phyloP scores from a whole-genome alignment of 129 eudicot species.

The Smallanthus sonchifolius region DNA sequence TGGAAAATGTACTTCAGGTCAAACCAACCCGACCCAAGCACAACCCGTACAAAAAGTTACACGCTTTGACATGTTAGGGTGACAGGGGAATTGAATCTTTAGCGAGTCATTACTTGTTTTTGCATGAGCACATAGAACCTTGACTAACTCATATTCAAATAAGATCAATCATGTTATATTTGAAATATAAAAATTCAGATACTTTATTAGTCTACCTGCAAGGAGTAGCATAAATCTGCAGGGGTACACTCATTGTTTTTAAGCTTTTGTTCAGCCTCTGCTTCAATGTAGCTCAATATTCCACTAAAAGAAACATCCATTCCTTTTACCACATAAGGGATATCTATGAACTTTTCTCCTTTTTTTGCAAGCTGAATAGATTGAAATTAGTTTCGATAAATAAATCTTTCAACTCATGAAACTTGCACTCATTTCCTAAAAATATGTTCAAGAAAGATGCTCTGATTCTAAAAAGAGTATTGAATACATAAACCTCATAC shows the following conservation, averaged over 20 bases:
- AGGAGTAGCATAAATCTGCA: conserved; percentile 93
- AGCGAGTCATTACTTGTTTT: not conserved
- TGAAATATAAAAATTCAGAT: not conserved
- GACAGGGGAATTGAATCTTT: not conserved
- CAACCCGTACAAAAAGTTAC: not conserved
- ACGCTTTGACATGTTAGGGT: not conserved
- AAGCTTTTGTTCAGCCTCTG: conserved; percentile 81
- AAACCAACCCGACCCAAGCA: not conserved
- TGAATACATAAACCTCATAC: conserved; percentile 23
- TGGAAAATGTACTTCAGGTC: not conserved
- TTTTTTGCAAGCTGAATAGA: conserved; percentile 84
- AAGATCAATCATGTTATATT: not conserved
- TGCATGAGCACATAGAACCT: not conserved
- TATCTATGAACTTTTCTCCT: conserved; percentile 83
- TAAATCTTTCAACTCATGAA: not conserved
- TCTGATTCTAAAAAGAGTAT: not conserved
- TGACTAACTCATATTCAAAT: not conserved
- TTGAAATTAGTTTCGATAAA: not conserved
- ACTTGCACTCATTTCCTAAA: not conserved
- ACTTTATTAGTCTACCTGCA: conserved; percentile 53
- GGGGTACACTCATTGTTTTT: conserved; percentile 89
- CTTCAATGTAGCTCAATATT: conserved; percentile 85
- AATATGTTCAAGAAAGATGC: not conserved
- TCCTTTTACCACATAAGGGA: conserved; percentile 91
- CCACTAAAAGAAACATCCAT: conserved; percentile 99